Evolutionary conservation across 495 filamentous ascomycete species (phyloP), one percentile per base, ranked within the genome.

Genomic region (Penicillium arizonense): DNA sequence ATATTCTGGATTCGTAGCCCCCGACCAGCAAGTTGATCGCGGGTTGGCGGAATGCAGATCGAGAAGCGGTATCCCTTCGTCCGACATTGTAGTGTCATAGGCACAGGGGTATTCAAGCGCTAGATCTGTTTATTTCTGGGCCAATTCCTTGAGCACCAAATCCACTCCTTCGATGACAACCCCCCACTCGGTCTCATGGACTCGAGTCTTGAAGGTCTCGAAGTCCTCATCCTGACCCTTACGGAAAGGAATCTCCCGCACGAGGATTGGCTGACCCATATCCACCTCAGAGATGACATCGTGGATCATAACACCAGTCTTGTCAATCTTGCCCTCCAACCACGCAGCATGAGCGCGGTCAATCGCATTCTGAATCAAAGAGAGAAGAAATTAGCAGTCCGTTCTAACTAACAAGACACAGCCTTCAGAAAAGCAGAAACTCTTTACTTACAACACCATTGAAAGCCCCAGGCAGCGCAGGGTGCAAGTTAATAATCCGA

Each of bases 291-390:
- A 80, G 57, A 96, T 88, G 40, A 96, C 90, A 63, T 90, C 85
- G 70, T 96, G 91, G 3, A 95, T 84, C 91, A 97, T 96, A n/a
- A 94, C 85, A 1, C 91, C 91, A 2, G 91, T 96, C 65, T 79
- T 83, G 60, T 87, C 80, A 34, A 93, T 81, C 66, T 81, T 82
- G 7, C 87, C 88, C 20, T 80, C 80, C 63, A 85, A 60, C 68
- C 84, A 95, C 44, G 89, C 89, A 32, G 82, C 77, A 68, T 86
- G 87, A 18, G 91, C 91, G 14, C 90, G 78, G 50, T 85, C 79
- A 56, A 97, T 95, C 2, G 89, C 90, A 53, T 82, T 68, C 65
- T 78, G 53, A 28, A 44, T 10, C 4, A 56, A 20, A 52, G 7
- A 23, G 2, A 41, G 24, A 39, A 5, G 44, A 24, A 5, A 44